Conservation (phyloP, 148 eudicot genomes). For the Spergularia marina region DNA sequence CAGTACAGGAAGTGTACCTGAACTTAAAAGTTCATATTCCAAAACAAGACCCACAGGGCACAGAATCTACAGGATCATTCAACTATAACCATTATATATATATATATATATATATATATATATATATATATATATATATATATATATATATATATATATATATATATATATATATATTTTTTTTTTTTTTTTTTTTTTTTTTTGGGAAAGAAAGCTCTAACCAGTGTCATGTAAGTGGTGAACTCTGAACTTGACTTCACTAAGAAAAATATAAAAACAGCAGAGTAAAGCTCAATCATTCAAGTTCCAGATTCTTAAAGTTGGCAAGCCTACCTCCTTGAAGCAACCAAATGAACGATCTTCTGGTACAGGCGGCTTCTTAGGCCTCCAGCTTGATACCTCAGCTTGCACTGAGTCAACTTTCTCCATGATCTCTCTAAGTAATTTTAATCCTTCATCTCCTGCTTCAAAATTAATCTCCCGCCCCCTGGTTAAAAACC, state of each 20-base stretch:
- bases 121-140: too few species aligned
- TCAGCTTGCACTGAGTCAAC: constrained; percentile 59
- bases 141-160: too few species aligned
- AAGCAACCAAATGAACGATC: constrained; percentile 41
- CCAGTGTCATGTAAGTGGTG: too few species aligned
- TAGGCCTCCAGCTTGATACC: constrained; percentile 40
- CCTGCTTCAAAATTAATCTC: constrained; percentile 29
- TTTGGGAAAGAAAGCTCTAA: too few species aligned
- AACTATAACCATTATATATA: too few species aligned
- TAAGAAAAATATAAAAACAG: background rate
- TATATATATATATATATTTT: too few species aligned
- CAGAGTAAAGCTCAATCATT: background rate
- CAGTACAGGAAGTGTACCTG: too few species aligned
- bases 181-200: too few species aligned
- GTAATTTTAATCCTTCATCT: constrained; percentile 47
- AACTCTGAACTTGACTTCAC: background rate
- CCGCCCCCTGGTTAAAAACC: constrained; percentile 24
- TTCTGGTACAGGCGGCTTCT: constrained; percentile 30
- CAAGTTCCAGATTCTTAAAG: background rate
- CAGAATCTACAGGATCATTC: too few species aligned
- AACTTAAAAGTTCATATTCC: too few species aligned
- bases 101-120: too few species aligned
- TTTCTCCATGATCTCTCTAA: constrained; percentile 67
- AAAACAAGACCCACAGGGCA: too few species aligned
- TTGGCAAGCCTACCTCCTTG: constrained; percentile 49